phyloP scores from a whole-genome alignment of 2,329 filamentous ascomycete genomes.

The Harringtonia lauricola region DNA sequence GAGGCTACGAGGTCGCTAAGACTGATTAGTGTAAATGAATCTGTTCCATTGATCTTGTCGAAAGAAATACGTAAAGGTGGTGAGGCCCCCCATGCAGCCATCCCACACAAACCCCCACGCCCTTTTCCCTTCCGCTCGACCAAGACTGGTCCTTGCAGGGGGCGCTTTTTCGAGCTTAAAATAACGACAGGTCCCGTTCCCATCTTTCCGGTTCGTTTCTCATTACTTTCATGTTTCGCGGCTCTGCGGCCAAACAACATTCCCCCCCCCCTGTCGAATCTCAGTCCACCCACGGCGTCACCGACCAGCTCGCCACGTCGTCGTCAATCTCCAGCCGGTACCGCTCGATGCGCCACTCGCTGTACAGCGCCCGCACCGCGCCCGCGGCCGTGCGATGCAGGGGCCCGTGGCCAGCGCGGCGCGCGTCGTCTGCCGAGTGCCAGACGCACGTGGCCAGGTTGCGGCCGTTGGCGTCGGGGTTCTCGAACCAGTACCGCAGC shows the following conservation, averaged over 20 bases:
- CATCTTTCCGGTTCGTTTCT: background rate
- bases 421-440: constrained; percentile 48
- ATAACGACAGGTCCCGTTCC: constrained; percentile 1
- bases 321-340: constrained; percentile 59
- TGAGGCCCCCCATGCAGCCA: background rate
- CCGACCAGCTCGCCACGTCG: constrained; percentile 50
- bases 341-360: constrained; percentile 60
- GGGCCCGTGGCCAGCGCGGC: constrained; percentile 45
- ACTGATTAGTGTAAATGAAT: too few relatives aligned
- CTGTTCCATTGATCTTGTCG: too few relatives aligned
- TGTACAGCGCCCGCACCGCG: constrained; percentile 50
- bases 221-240: background rate
- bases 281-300: constrained; percentile 41
- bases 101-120: constrained; percentile 8
- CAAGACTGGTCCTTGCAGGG: background rate
- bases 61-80: background rate
- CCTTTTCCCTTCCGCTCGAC: constrained; percentile 1
- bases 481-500: constrained; percentile 85
- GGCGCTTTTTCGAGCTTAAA: constrained; percentile 6
- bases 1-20: too few relatives aligned
- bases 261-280: background rate
- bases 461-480: constrained; percentile 53
- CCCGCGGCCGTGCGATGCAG: constrained; percentile 56
- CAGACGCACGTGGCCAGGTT: constrained; percentile 77
- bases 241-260: background rate